Evolutionary conservation across 2,329 filamentous ascomycete species (phyloP).

Genomic region (Sordariomycetes sp.): DNA sequence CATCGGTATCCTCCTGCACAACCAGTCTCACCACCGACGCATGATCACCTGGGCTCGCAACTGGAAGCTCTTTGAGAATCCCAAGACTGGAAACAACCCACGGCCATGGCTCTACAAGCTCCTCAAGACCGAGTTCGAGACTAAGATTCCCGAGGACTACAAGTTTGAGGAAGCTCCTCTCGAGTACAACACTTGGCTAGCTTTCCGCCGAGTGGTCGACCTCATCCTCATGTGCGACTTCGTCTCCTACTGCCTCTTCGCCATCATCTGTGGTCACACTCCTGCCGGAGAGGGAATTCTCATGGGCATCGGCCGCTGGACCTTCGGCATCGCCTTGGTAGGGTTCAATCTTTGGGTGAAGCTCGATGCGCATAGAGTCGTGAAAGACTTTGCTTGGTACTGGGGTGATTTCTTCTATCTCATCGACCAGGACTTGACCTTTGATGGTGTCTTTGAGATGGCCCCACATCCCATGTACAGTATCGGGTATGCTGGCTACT

Average conservation of each 20-base stretch:
- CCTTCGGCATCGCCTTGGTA: conserved; percentile 66
- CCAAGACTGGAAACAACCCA: conserved; percentile 70
- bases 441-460: conserved; percentile 98
- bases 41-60: conserved; percentile 83
- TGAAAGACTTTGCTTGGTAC: conserved; percentile 99
- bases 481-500: conserved; percentile 95
- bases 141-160: conserved; percentile 91
- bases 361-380: conserved; percentile 90
- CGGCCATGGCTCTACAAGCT: conserved; percentile 74
- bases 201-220: conserved; percentile 92
- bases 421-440: conserved; percentile 94
- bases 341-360: conserved; percentile 98
- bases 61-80: conserved; percentile 78
- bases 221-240: conserved; percentile 99
- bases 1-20: conserved; percentile 80
- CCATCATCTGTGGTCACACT: conserved; percentile 72
- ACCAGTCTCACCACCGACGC: conserved; percentile 82
- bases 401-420: conserved; percentile 99
- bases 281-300: conserved; percentile 63
- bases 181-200: conserved; percentile 98
- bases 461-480: conserved; percentile 99
- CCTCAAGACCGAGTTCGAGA: conserved; percentile 83
- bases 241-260: conserved; percentile 91
- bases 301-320: conserved; percentile 69
- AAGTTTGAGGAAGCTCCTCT: conserved; percentile 85